These are phyloP conservation scores for Lachnellula arida DNA, from an alignment of 2,329 filamentous ascomycete species.

Conservation along the genomic window DNA sequence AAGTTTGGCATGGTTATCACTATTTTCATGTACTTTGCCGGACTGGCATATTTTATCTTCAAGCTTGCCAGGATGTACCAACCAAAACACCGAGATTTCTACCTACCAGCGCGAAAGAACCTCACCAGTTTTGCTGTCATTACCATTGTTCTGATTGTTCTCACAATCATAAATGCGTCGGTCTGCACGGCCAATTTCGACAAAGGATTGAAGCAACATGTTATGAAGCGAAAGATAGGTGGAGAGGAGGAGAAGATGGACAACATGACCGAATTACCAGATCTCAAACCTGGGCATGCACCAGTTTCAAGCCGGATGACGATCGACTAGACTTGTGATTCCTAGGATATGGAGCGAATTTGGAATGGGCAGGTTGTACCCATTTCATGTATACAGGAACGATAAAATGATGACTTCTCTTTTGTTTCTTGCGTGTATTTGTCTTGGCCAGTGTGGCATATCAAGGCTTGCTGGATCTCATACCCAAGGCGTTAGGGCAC, in stretches of 20 bases:
- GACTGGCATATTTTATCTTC: conserved; percentile 93
- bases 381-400: conserved; percentile 27
- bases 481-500: conserved; percentile 27
- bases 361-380: conserved; percentile 9
- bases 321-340: conserved; percentile 38
- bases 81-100: conserved; percentile 51
- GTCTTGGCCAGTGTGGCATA: conserved; percentile 29
- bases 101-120: conserved; percentile 74
- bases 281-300: conserved; percentile 32
- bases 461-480: conserved; percentile 22
- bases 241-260: conserved; percentile 46
- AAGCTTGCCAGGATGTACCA: conserved; percentile 96
- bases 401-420: conserved; percentile 19
- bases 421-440: conserved; percentile 15
- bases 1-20: conserved; percentile 70
- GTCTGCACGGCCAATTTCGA: conserved; percentile 89
- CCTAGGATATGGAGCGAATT: conserved; percentile 16
- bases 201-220: conserved; percentile 81
- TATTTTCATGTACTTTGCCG: conserved; percentile 84
- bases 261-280: conserved; percentile 43
- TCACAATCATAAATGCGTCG: conserved; percentile 83
- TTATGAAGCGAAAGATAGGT: conserved; percentile 54
- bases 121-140: conserved; percentile 92
- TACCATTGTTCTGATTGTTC: conserved; percentile 80
- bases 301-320: conserved; percentile 43